These are phyloP conservation scores for Xylariaceae sp. DNA, from an alignment of 2,329 filamentous ascomycete species.

Conservation along the genomic window DNA sequence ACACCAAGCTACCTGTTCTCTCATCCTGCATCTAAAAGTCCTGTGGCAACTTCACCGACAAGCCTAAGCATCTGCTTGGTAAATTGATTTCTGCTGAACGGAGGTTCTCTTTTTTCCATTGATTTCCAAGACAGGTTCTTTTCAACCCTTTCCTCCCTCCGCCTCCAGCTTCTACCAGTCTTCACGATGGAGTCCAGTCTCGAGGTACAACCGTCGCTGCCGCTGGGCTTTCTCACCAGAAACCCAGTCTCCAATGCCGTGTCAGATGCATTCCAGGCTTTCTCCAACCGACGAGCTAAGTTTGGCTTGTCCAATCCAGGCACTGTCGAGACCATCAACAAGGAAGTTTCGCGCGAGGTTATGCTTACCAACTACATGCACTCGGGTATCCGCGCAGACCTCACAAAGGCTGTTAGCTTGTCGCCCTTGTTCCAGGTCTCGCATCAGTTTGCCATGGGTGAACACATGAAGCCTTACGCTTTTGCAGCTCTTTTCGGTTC, in stretches of 20 bases:
- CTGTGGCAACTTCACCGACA: no score
- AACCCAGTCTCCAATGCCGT: constrained; percentile 69
- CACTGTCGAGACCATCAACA: constrained; percentile 81
- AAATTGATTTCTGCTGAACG: no score
- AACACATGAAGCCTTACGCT: constrained; percentile 88
- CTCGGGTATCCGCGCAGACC: constrained; percentile 88
- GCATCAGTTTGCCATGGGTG: constrained; percentile 93
- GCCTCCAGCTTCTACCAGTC: constrained; percentile 20
- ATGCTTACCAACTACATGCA: constrained; percentile 97
- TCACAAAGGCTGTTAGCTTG: constrained; percentile 95
- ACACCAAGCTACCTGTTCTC: no score
- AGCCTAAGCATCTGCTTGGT: no score
- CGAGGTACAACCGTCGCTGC: constrained; percentile 33
- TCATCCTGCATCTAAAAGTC: no score
- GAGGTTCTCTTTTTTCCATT: no score
- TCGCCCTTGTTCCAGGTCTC: constrained; percentile 94
- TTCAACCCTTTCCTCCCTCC: constrained; percentile 26
- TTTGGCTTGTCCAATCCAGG: constrained; percentile 90
- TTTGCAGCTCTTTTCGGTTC: constrained; percentile 94
- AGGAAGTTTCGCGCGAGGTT: constrained; percentile 94
- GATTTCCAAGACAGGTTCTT: no score
- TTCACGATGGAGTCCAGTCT: background rate
- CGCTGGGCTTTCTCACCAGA: constrained; percentile 63
- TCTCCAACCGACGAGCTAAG: constrained; percentile 80
- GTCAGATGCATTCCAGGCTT: constrained; percentile 73